Conservation (phyloP, 148 eudicot species). For the Polygonum maritimum region DNA sequence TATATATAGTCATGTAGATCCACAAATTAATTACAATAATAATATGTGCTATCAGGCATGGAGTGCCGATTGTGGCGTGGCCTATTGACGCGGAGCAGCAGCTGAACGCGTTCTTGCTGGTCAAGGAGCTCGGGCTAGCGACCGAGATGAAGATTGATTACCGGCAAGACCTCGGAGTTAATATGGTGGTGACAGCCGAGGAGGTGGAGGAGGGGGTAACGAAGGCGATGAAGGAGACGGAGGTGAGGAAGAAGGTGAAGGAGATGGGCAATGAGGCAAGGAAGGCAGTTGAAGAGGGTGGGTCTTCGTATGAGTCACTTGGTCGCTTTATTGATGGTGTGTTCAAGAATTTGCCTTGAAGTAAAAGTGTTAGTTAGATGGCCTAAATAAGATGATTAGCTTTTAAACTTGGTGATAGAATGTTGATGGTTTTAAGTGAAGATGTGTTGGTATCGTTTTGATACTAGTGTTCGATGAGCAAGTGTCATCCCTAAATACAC, state of each 20-base stretch:
- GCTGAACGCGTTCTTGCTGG: background rate
- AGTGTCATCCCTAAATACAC: too few relatives aligned
- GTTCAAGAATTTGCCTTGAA: too few relatives aligned
- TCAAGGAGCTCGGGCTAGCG: background rate
- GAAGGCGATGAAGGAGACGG: background rate
- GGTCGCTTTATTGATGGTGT: too few relatives aligned
- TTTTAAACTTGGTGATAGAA: too few relatives aligned
- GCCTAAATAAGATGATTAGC: too few relatives aligned
- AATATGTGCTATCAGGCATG: background rate
- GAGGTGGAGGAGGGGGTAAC: background rate
- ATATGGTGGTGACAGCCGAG: background rate
- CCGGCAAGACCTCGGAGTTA: background rate
- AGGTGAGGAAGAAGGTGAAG: background rate
- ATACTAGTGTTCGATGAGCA: too few relatives aligned
- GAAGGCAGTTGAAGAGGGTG: background rate
- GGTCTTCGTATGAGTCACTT: too few relatives aligned
- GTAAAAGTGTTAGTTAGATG: too few relatives aligned
- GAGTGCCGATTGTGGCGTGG: constrained; percentile 17
- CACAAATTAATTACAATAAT: too few relatives aligned
- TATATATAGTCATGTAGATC: too few relatives aligned
- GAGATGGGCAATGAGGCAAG: background rate
- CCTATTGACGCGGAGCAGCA: constrained; percentile 3
- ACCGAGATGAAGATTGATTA: background rate
- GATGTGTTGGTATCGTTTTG: too few relatives aligned
- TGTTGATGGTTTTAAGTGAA: too few relatives aligned